Percentiles rank a stretch among this genome's conserved stretches.
Conservation (phyloP, 2,329 filamentous ascomycete genomes). For the Fusarium sterilihyphosum region DNA sequence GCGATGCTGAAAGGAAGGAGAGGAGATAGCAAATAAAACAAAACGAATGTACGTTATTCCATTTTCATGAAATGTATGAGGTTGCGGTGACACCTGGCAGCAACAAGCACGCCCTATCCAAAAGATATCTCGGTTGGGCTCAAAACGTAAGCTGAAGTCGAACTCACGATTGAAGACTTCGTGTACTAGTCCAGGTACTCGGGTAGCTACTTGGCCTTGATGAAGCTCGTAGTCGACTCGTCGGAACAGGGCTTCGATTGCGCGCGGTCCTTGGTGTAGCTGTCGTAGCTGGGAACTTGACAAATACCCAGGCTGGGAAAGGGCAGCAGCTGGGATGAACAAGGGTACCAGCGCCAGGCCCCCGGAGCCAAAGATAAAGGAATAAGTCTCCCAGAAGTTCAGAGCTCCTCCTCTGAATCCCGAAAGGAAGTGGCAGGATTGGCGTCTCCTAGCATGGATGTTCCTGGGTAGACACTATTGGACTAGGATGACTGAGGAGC, state of each 20-base stretch:
- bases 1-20: not conserved
- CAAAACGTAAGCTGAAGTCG: not conserved
- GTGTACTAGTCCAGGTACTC: fast-evolving
- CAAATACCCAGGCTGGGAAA: not conserved
- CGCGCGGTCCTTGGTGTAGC: fast-evolving
- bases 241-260: not conserved
- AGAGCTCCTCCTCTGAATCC: too few relatives aligned
- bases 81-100: not conserved
- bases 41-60: not conserved
- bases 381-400: not conserved
- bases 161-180: not conserved
- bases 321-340: not conserved
- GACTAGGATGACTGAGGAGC: not conserved
- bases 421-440: fast-evolving
- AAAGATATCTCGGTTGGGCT: not conserved
- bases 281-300: not conserved
- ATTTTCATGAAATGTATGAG: not conserved
- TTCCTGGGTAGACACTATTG: not conserved
- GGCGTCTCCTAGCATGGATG: not conserved
- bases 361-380: not conserved
- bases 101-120: not conserved
- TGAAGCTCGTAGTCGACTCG: fast-evolving
- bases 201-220: not conserved
- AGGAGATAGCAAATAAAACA: not conserved
- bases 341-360: not conserved